These are phyloP conservation scores for Epichloe aotearoae DNA, from an alignment of 2,329 filamentous ascomycete genomes.

Conservation along the genomic window DNA sequence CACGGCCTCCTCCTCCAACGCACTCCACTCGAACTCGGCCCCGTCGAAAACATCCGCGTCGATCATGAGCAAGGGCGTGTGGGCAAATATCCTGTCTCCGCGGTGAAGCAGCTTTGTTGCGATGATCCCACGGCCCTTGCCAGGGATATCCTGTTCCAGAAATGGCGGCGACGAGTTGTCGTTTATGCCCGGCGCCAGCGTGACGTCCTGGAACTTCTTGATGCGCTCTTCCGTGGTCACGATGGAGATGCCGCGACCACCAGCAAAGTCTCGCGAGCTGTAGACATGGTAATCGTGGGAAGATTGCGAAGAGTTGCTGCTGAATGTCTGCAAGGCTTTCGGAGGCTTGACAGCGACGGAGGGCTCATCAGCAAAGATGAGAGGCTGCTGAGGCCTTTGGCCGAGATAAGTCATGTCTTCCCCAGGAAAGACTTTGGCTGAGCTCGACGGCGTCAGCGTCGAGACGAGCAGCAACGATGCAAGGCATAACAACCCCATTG, in stretches of 20 bases:
- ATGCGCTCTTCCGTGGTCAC: conserved; percentile 23
- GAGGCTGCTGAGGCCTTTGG: not conserved
- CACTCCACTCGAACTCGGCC: not conserved
- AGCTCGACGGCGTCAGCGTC: not conserved
- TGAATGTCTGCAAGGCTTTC: not conserved
- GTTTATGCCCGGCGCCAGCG: conserved; percentile 15
- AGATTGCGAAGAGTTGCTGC: not conserved
- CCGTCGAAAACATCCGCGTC: conserved; percentile 2
- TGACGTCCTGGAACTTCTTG: conserved; percentile 8
- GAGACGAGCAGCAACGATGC: not conserved
- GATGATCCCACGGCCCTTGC: conserved; percentile 13
- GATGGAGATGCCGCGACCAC: conserved; percentile 24
- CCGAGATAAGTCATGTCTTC: not conserved
- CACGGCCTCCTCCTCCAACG: conserved; percentile 4
- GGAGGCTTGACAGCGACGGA: not conserved
- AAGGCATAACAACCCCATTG: not conserved
- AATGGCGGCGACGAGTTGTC: conserved; percentile 7
- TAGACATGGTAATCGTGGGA: conserved; percentile 28
- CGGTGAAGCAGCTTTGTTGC: conserved; percentile 12
- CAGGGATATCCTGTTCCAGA: conserved; percentile 11
- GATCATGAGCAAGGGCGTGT: conserved; percentile 7
- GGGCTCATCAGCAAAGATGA: not conserved
- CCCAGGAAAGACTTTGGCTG: not conserved
- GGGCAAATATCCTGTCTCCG: conserved; percentile 9
- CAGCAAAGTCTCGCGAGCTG: conserved; percentile 20